These are phyloP conservation scores for Paramarasmius palmivorus DNA, from an alignment of 1,284 basidiomycete genomes.

Conservation along the genomic window DNA sequence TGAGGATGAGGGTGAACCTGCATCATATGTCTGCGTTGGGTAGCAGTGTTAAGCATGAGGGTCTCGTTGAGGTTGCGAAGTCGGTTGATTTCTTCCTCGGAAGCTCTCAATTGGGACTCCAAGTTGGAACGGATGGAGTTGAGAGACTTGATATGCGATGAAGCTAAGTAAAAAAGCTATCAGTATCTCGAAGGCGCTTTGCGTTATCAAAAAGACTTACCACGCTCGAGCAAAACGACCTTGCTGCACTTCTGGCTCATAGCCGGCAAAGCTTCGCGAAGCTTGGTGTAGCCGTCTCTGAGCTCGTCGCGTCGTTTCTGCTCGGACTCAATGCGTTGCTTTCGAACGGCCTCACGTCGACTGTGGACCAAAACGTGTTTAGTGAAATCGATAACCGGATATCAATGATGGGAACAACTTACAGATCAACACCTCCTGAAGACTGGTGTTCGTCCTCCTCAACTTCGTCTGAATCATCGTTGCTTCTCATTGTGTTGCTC, in stretches of 20 bases:
- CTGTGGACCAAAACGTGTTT: conserved; percentile 25
- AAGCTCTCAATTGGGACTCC: conserved; percentile 70
- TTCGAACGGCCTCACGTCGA: conserved; percentile 81
- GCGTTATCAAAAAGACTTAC: conserved; percentile 45
- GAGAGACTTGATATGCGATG: conserved; percentile 78
- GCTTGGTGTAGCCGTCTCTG: conserved; percentile 80
- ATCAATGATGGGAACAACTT: conserved; percentile 22
- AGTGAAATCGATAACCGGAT: neutral
- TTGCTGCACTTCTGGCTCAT: conserved; percentile 90
- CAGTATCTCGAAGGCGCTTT: conserved; percentile 9
- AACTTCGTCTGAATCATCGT: conserved; percentile 63
- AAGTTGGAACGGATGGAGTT: conserved; percentile 73
- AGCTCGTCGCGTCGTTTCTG: conserved; percentile 87
- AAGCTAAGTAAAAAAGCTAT: conserved; percentile 46
- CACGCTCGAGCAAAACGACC: conserved; percentile 81
- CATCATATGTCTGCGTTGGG: conserved; percentile 56
- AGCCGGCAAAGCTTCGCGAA: conserved; percentile 82
- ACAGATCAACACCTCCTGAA: conserved; percentile 49
- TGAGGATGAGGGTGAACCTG: conserved; percentile 31
- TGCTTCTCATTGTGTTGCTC: conserved; percentile 18
- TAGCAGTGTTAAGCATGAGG: conserved; percentile 78
- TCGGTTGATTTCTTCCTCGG: conserved; percentile 74
- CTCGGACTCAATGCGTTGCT: conserved; percentile 85
- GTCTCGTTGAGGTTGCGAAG: conserved; percentile 83
- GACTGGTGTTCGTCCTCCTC: conserved; percentile 62